Evolutionary conservation across 257 asterid genomes (phyloP).

Genomic region (Leonotis leonurus): DNA sequence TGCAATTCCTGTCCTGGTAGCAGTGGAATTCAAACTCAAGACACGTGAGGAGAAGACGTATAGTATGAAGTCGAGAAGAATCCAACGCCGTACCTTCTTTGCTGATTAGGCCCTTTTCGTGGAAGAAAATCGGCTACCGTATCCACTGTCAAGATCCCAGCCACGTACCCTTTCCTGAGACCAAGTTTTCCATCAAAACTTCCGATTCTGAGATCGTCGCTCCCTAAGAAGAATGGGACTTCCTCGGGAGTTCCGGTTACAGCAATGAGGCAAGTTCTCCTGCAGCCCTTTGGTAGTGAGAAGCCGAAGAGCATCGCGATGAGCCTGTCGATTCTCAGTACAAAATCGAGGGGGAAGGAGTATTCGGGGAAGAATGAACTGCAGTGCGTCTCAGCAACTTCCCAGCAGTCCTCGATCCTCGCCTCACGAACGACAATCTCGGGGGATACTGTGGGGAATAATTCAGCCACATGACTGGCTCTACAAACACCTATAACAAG

Average conservation of each 20-base stretch:
- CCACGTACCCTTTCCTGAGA: constrained; percentile 61
- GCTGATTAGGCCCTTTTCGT: constrained; percentile 69
- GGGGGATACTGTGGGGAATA: constrained; percentile 64
- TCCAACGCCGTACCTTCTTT: constrained; percentile 55
- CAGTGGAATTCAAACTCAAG: background rate
- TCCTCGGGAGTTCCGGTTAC: constrained; percentile 48
- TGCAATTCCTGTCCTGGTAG: constrained; percentile 72
- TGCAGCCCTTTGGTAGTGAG: constrained; percentile 80
- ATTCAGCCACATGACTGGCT: constrained; percentile 77
- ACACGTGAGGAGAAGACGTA: background rate
- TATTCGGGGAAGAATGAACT: constrained; percentile 84
- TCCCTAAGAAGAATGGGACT: constrained; percentile 43
- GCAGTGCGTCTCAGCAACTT: constrained; percentile 94
- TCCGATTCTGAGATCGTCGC: constrained; percentile 58
- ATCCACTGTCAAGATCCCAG: constrained; percentile 86
- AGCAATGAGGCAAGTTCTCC: constrained; percentile 81
- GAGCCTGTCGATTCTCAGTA: constrained; percentile 74
- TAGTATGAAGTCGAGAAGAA: background rate
- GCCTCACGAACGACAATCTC: constrained; percentile 83
- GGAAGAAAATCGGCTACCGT: constrained; percentile 94
- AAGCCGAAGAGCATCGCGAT: constrained; percentile 84
- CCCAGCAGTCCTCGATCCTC: constrained; percentile 95
- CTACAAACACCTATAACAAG: constrained; percentile 43
- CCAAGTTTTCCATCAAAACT: constrained; percentile 59
- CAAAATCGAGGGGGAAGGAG: constrained; percentile 82